phyloP scores from a whole-genome alignment of 2,329 filamentous ascomycete species.

The Trichoderma sp. region DNA sequence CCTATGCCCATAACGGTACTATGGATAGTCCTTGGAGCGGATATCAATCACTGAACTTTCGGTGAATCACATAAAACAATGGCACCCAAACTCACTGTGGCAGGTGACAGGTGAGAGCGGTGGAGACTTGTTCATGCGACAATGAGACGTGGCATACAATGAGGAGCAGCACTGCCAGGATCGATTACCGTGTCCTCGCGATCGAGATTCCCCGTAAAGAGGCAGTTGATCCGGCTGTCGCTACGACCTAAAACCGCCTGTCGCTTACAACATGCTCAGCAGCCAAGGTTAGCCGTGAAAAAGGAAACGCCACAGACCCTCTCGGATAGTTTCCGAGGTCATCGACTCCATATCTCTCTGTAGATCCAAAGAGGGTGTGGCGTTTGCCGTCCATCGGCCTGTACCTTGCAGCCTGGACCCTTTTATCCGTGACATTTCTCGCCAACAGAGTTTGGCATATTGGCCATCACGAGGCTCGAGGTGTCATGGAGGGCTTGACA shows the following conservation, averaged over 20 bases:
- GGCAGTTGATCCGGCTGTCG: not conserved
- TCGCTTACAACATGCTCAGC: not conserved
- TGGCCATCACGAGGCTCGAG: not conserved
- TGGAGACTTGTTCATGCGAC: not conserved
- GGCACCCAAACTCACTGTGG: not conserved
- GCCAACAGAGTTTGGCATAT: not conserved
- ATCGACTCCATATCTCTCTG: not conserved
- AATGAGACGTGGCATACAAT: not conserved
- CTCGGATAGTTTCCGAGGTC: constrained; percentile 2
- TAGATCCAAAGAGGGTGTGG: not conserved
- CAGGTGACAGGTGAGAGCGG: not conserved
- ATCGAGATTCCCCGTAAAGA: not conserved
- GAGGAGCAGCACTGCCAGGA: not conserved
- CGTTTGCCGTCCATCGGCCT: not conserved
- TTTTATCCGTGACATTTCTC: not conserved
- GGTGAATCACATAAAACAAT: not conserved
- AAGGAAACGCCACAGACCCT: not conserved
- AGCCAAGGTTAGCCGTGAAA: not conserved
- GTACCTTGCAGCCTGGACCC: constrained; percentile 11
- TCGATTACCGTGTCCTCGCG: not conserved
- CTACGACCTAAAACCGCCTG: not conserved
- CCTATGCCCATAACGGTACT: not conserved
- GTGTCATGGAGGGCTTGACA: not conserved
- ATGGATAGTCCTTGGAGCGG: not conserved
- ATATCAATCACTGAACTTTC: not conserved